These are phyloP conservation scores for Suillus clintonianus DNA, from an alignment of 768 basidiomycete genomes.

Conservation along the genomic window DNA sequence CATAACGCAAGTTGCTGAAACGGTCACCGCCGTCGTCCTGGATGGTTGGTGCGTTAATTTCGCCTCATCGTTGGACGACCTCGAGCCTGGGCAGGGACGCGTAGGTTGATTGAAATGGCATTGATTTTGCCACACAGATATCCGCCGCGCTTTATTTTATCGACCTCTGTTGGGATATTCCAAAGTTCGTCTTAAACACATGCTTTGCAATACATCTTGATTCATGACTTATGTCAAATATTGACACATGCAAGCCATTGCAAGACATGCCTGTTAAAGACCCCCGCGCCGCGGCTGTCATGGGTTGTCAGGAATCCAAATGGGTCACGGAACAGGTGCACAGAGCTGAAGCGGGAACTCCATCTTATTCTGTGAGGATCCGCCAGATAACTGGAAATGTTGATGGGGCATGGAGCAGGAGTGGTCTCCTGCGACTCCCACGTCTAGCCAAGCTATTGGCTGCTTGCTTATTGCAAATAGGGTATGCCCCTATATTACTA, in stretches of 20 bases:
- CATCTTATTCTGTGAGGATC: slow-evolving; percentile 25
- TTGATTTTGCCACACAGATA: slow-evolving; percentile 24
- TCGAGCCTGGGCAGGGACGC: slow-evolving; percentile 30
- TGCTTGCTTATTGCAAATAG: slow-evolving; percentile 32
- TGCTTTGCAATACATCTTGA: no score
- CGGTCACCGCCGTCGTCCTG: slow-evolving; percentile 31
- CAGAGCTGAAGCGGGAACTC: slow-evolving; percentile 27
- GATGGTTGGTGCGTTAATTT: slow-evolving; percentile 42
- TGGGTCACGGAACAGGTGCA: background rate
- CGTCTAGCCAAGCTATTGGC: slow-evolving; percentile 24
- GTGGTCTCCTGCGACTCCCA: slow-evolving; percentile 34
- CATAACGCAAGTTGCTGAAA: slow-evolving; percentile 6
- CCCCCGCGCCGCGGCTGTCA: slow-evolving; percentile 6
- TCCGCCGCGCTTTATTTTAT: slow-evolving; percentile 15
- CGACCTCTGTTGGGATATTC: slow-evolving; percentile 13
- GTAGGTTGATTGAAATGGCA: slow-evolving; percentile 30
- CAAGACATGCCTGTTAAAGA: slow-evolving; percentile 33
- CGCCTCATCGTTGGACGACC: slow-evolving; percentile 35
- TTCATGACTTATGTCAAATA: no score
- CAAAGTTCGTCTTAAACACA: slow-evolving; percentile 15
- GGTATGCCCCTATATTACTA: slow-evolving; percentile 24
- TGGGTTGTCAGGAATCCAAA: background rate
- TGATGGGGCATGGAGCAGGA: slow-evolving; percentile 32
- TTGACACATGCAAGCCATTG: background rate
- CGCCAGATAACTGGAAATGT: slow-evolving; percentile 33